A percentile compares a stretch with the other conserved stretches of the same genome.
phyloP scores from a whole-genome alignment of 176 grass and related monocot species.

The Carex cristatella region DNA sequence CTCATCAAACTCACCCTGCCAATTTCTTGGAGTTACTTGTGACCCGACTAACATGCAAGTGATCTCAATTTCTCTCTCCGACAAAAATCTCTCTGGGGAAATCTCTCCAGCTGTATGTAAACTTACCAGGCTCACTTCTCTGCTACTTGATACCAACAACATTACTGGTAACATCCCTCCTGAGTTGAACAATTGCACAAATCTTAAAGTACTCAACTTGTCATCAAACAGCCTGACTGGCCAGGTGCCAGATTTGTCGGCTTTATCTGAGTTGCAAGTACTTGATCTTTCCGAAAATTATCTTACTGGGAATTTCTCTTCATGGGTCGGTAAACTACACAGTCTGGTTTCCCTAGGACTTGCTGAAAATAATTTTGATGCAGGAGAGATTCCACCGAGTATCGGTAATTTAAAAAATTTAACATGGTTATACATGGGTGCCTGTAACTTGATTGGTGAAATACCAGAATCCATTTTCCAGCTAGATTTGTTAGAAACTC shows the following conservation, averaged over 20 bases:
- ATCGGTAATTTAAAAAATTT: conserved; percentile 75
- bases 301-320: conserved; percentile 41
- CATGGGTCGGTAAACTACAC: conserved; percentile 39
- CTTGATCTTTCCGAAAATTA: conserved; percentile 52
- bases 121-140: conserved; percentile 21
- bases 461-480: conserved; percentile 58
- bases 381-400: conserved; percentile 37
- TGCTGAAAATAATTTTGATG: conserved; percentile 40
- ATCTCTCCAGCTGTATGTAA: conserved; percentile 47
- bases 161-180: conserved; percentile 44
- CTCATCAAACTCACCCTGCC: conserved; percentile 37
- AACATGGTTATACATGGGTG: conserved; percentile 55
- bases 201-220: conserved; percentile 56
- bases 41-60: conserved; percentile 20
- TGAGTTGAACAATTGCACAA: conserved; percentile 35
- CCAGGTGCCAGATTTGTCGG: conserved; percentile 48
- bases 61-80: conserved; percentile 44
- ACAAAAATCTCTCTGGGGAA: conserved; percentile 53
- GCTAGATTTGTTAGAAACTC: conserved; percentile 44
- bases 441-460: conserved; percentile 34
- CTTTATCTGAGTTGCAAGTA: conserved; percentile 25
- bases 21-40: conserved; percentile 53
- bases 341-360: conserved; percentile 41
- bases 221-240: conserved; percentile 44
- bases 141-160: conserved; percentile 50